phyloP scores from a whole-genome alignment of 129 eudicot species.

The Saposhnikovia divaricata region DNA sequence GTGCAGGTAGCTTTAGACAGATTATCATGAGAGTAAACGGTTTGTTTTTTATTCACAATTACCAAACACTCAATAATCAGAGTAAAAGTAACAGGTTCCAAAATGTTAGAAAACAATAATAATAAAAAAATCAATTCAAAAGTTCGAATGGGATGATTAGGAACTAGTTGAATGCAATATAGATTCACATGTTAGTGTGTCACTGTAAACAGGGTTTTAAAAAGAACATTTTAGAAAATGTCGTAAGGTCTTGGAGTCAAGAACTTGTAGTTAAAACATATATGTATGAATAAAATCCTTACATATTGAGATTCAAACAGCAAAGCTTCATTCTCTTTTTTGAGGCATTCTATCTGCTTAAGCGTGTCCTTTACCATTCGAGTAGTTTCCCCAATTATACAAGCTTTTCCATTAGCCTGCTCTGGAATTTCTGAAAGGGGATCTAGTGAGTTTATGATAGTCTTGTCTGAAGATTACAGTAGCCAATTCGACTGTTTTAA shows the following conservation, averaged over 20 bases:
- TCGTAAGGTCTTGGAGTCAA: background rate
- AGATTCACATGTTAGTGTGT: background rate
- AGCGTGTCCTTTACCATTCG: constrained; percentile 49
- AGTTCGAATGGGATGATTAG: background rate
- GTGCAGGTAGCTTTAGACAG: background rate
- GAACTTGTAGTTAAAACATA: background rate
- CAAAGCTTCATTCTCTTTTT: constrained; percentile 57
- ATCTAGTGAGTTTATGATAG: background rate
- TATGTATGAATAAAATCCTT: constrained; percentile 21
- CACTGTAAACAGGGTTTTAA: background rate
- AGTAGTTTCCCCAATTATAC: constrained; percentile 53
- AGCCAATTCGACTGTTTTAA: background rate
- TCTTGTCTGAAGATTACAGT: constrained; percentile 9
- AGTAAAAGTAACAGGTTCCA: background rate
- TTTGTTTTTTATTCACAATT: background rate
- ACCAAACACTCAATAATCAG: background rate
- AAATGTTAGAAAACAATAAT: background rate
- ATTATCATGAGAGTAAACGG: background rate
- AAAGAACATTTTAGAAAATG: background rate
- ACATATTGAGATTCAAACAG: constrained; percentile 73
- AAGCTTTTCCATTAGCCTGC: constrained; percentile 65
- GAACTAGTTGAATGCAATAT: background rate
- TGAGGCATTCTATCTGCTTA: constrained; percentile 47
- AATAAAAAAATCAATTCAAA: background rate
- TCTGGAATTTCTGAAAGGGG: constrained; percentile 42